Evolutionary conservation across 257 asterid species (phyloP).

Genomic region (Pogostemon cablin): DNA sequence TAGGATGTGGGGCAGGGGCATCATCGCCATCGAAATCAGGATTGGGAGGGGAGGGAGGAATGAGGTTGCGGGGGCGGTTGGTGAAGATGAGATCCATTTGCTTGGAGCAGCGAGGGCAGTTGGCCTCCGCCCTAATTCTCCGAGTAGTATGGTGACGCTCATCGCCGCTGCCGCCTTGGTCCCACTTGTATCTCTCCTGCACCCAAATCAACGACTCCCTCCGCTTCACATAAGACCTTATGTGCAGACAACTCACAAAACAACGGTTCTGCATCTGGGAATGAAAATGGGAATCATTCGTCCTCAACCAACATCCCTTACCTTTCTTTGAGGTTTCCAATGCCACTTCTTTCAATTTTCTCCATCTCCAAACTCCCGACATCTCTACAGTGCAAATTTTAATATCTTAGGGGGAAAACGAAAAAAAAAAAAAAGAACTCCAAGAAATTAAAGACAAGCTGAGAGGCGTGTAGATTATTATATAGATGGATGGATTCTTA

Average conservation of each 20-base stretch:
- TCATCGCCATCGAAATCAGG: conserved; percentile 31
- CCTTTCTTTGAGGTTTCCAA: conserved; percentile 39
- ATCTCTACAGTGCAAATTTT: conserved; percentile 33
- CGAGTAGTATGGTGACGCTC: conserved; percentile 47
- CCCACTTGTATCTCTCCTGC: conserved; percentile 83
- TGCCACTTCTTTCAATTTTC: conserved; percentile 44
- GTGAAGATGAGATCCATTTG: conserved; percentile 88
- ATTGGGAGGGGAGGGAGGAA: conserved; percentile 52
- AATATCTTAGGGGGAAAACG: conserved; percentile 2
- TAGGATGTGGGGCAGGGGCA: conserved; percentile 6
- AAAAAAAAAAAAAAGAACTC: no score
- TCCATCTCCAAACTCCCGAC: conserved; percentile 73
- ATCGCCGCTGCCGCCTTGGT: conserved; percentile 52
- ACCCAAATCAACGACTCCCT: conserved; percentile 62
- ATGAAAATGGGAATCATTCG: conserved; percentile 32
- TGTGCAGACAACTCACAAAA: conserved; percentile 53
- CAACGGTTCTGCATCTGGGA: conserved; percentile 33
- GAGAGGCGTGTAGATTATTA: neutral
- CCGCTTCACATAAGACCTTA: conserved; percentile 49
- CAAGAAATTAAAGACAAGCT: no score
- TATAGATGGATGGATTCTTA: neutral
- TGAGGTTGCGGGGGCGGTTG: conserved; percentile 59
- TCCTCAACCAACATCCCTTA: conserved; percentile 35
- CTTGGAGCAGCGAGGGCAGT: conserved; percentile 93
- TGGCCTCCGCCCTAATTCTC: conserved; percentile 83